phyloP scores from a whole-genome alignment of 2,329 filamentous ascomycete genomes.

The Hymenoscyphus fraxineus region DNA sequence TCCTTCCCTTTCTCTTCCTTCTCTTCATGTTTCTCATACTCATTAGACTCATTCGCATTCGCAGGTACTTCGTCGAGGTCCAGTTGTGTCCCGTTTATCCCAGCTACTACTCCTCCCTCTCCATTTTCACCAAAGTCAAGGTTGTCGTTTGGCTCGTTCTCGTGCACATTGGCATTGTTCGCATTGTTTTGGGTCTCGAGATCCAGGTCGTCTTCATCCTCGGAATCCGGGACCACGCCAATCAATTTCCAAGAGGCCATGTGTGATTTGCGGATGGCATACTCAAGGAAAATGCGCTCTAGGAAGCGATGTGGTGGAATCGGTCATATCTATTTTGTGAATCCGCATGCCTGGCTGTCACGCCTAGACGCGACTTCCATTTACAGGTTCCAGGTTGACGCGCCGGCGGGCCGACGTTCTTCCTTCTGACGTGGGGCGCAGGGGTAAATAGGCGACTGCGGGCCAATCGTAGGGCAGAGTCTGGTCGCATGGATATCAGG shows the following conservation, averaged over 20 bases:
- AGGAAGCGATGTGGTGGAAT: conserved; percentile 18
- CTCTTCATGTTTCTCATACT: neutral
- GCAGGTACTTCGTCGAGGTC: neutral
- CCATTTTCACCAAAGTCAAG: neutral
- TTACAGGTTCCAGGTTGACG: neutral
- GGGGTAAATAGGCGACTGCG: no score
- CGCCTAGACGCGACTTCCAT: neutral
- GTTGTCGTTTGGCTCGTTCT: conserved; percentile 10
- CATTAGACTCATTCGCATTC: neutral
- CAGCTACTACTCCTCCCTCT: neutral
- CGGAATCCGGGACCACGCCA: conserved; percentile 37
- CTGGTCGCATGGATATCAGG: neutral
- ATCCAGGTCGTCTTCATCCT: conserved; percentile 34
- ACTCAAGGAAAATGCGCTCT: conserved; percentile 11
- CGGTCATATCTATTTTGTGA: neutral
- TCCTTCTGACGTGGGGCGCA: neutral
- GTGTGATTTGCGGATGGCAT: conserved; percentile 21
- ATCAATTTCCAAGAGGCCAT: conserved; percentile 37
- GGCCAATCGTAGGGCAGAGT: neutral
- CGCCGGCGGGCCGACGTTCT: neutral
- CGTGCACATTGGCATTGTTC: neutral
- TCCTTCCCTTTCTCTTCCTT: neutral
- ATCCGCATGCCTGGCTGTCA: neutral
- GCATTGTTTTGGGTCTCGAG: conserved; percentile 2
- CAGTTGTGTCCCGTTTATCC: neutral